These are phyloP conservation scores for Bonia amplexicaulis DNA, from an alignment of 176 grass and related monocot species.

Conservation along the genomic window DNA sequence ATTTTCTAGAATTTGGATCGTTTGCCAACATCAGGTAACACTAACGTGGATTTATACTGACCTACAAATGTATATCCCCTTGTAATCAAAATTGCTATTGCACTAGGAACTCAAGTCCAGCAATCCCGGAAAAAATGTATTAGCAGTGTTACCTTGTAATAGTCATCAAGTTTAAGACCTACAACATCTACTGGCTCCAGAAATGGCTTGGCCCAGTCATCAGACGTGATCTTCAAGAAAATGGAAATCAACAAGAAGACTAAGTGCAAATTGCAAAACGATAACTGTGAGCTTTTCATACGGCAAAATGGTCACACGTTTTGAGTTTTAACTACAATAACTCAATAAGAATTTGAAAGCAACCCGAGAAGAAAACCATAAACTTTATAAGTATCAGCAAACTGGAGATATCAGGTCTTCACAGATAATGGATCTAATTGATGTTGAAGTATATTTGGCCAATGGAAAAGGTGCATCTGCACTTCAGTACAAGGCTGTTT, in stretches of 20 bases:
- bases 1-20: neutral
- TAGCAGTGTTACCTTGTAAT: conserved; percentile 56
- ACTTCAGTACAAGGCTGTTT: neutral
- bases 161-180: conserved; percentile 65
- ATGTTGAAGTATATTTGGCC: neutral
- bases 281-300: conserved; percentile 6
- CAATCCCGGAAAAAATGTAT: neutral
- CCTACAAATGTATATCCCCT: conserved; percentile 7
- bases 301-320: neutral
- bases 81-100: neutral
- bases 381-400: conserved; percentile 1
- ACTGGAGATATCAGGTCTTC: conserved; percentile 5
- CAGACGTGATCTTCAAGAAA: conserved; percentile 58
- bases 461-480: neutral
- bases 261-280: conserved; percentile 15
- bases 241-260: conserved; percentile 14
- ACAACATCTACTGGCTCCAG: conserved; percentile 76
- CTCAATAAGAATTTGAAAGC: neutral
- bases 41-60: neutral
- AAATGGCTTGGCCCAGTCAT: conserved; percentile 70
- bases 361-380: neutral
- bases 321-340: neutral
- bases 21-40: neutral
- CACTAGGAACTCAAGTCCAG: neutral
- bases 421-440: conserved; percentile 4